Evolutionary conservation across 1,139 yeast genomes (phyloP), one percentile per base, ranked within the genome.

Genomic region (Yamadazyma membranifaciens): DNA sequence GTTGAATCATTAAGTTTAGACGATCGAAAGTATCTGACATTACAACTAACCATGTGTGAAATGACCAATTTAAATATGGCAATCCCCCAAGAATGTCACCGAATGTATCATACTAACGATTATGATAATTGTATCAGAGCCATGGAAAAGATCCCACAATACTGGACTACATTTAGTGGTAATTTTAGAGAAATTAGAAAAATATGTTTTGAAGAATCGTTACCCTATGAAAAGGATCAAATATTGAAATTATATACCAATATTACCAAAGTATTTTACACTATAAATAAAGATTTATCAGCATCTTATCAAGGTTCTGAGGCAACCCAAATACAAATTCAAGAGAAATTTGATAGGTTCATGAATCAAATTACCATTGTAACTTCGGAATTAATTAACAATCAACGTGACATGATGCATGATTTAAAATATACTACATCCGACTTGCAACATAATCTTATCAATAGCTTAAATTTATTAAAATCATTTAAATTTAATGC

Each of bases 131-230:
- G 85, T 48, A 60, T 78, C 31, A 36, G 47, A 2, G 56, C 63
- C 1, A 48, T 78, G 36, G 77, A 77, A 45, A 52, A 49, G 22
- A 60, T 69, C 2, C 69, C 80, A 1, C 81, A 78, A 50, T 73
- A 73, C 62, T 80, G 85, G 85, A 78, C 83, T 0, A 74, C 80
- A 0, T 80, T 73, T 48, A 78, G 79, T 47, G 84, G 84, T 0
- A 73, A 79, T 47, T 79, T 75, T 48, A 63, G 80, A 38, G 70
- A 71, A 17, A 56, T 79, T 2, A 66, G 72, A 3, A 62, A 67
- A 3, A 59, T 78, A 0, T 80, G 84, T 47, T 63, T 62, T 45
- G 80, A 77, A 42, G 72, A 74, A 36, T 64, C 79, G 0, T 48
- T 75, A 3, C 81, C 82, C 0, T 75, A 57, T 47, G 78, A 77